phyloP scores from a whole-genome alignment of 2,329 filamentous ascomycete genomes.

The Aspergillus tamarii region DNA sequence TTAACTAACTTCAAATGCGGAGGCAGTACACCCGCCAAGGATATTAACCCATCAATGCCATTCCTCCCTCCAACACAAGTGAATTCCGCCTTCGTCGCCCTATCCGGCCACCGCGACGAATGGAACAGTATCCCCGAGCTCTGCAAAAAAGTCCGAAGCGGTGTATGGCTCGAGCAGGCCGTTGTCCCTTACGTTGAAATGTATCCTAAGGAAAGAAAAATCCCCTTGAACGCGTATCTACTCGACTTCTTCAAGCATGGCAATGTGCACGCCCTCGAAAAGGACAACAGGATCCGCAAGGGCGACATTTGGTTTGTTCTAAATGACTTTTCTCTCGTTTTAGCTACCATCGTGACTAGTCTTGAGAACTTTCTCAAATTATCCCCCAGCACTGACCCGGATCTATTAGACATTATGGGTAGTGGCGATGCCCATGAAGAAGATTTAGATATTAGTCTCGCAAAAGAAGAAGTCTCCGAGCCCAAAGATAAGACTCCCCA shows the following conservation, averaged over 20 bases:
- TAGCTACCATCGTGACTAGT: conserved; percentile 36
- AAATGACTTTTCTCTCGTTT: conserved; percentile 64
- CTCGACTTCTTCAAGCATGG: conserved; percentile 80
- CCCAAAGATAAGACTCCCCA: not conserved
- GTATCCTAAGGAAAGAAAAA: conserved; percentile 54
- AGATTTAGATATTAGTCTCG: not conserved
- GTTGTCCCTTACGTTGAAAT: conserved; percentile 71
- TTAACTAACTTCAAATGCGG: not conserved
- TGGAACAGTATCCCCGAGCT: conserved; percentile 70
- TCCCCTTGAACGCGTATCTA: conserved; percentile 50
- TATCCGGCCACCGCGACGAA: conserved; percentile 47
- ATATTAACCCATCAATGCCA: not conserved
- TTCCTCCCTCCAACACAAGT: not conserved
- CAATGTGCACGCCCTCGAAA: conserved; percentile 53
- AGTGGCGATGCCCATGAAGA: not conserved
- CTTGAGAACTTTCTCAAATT: not conserved
- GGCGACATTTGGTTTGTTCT: conserved; percentile 74
- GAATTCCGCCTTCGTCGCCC: not conserved
- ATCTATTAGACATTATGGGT: not conserved
- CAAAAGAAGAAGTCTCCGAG: not conserved
- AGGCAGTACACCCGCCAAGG: conserved; percentile 33
- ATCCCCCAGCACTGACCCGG: not conserved
- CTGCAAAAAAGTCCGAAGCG: conserved; percentile 65
- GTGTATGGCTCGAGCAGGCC: conserved; percentile 74
- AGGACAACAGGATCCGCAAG: conserved; percentile 67